Evolutionary conservation across 371 early-diverging fungal species (phyloP).

Genomic region (Batkoa obscura): DNA sequence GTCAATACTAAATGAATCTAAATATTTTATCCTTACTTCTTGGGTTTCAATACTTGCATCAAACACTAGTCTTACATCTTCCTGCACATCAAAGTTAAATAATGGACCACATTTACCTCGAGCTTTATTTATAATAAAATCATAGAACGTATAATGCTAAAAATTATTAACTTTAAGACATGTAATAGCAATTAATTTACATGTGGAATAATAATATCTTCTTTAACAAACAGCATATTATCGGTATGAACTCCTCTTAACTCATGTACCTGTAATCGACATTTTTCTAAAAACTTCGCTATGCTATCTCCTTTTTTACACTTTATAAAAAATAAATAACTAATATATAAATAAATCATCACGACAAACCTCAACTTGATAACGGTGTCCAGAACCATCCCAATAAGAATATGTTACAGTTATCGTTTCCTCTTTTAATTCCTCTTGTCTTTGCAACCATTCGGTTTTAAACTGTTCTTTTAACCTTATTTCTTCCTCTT

Average conservation of each 20-base stretch:
- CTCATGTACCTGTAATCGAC: conserved; percentile 59
- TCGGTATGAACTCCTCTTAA: conserved; percentile 66
- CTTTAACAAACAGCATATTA: conserved; percentile 79
- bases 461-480: conserved; percentile 56
- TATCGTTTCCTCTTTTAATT: conserved; percentile 63
- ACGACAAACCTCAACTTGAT: conserved; percentile 38
- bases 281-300: conserved; percentile 64
- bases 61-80: conserved; percentile 71
- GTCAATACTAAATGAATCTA: not conserved
- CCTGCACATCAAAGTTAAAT: conserved; percentile 84
- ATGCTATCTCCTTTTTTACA: conserved; percentile 84
- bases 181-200: conserved; percentile 17
- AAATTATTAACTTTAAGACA: not conserved
- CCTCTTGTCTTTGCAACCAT: conserved; percentile 64
- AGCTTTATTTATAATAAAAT: conserved; percentile 87
- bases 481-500: conserved; percentile 46
- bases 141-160: conserved; percentile 87
- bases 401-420: conserved; percentile 79
- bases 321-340: conserved; percentile 11
- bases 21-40: conserved; percentile 20
- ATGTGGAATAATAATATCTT: conserved; percentile 90
- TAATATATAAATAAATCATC: not conserved
- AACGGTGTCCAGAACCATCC: conserved; percentile 90
- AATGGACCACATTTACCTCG: conserved; percentile 91
- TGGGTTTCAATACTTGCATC: conserved; percentile 81